A percentile compares a stretch with the other conserved stretches of the same genome.
These are phyloP conservation scores for Tulasnella sp. DNA, from an alignment of 768 basidiomycete species.

Conservation along the genomic window DNA sequence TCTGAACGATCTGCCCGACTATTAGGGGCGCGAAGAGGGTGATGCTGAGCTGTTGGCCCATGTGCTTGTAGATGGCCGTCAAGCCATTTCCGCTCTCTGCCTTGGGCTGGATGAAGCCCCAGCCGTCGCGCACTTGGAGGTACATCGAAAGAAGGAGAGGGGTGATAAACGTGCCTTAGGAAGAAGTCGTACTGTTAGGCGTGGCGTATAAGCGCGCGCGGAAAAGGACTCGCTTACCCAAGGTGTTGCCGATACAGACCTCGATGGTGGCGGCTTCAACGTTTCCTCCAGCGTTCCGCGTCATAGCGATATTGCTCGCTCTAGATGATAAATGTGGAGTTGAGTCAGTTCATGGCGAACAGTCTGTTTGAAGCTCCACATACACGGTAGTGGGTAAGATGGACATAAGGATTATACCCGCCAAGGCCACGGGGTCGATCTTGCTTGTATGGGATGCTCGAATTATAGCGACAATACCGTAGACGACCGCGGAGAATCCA, in stretches of 20 bases:
- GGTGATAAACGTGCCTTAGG: conserved; percentile 38
- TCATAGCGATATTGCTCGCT: conserved; percentile 43
- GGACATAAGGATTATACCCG: conserved; percentile 41
- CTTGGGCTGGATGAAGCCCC: conserved; percentile 40
- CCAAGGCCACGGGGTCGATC: conserved; percentile 40
- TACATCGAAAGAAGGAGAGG: conserved; percentile 40
- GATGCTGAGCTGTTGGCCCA: conserved; percentile 40
- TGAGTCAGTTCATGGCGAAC: neutral
- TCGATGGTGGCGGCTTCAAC: conserved; percentile 41
- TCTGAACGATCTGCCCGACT: conserved; percentile 41
- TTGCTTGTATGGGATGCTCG: conserved; percentile 35
- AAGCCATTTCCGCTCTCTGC: conserved; percentile 40
- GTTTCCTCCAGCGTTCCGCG: conserved; percentile 40
- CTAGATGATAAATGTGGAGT: neutral
- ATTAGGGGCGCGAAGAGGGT: conserved; percentile 41
- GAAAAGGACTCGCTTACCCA: conserved; percentile 34
- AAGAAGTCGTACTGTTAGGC: neutral
- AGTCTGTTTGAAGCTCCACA: neutral
- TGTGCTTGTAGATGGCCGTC: conserved; percentile 40
- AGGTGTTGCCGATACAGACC: conserved; percentile 40
- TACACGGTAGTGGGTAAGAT: conserved; percentile 42
- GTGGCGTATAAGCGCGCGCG: neutral
- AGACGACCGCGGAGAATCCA: conserved; percentile 41
- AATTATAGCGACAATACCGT: conserved; percentile 40
- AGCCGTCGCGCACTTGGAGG: conserved; percentile 37